phyloP scores from a whole-genome alignment of 768 basidiomycete species.

The Suillus paluster region DNA sequence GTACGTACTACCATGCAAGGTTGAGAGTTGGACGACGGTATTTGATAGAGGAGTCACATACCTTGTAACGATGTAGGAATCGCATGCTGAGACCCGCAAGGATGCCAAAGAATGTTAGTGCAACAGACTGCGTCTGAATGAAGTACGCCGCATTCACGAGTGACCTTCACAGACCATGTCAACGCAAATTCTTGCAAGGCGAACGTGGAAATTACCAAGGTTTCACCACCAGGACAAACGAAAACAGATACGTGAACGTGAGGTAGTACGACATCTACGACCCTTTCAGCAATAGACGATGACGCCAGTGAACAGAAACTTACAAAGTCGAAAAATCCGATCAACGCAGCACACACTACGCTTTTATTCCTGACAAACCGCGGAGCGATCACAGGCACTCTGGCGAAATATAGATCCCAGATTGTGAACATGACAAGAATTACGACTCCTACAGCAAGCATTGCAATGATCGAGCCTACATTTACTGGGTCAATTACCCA shows the following conservation, averaged over 20 bases:
- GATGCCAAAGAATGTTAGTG: slow-evolving; percentile 68
- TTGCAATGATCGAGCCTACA: slow-evolving; percentile 54
- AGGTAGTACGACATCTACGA: slow-evolving; percentile 64
- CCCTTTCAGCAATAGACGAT: background rate
- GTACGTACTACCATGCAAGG: slow-evolving; percentile 39
- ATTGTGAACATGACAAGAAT: slow-evolving; percentile 47
- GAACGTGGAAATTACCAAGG: slow-evolving; percentile 41
- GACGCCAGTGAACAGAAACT: slow-evolving; percentile 16
- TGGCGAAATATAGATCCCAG: slow-evolving; percentile 57
- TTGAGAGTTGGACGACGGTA: background rate
- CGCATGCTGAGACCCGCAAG: slow-evolving; percentile 60
- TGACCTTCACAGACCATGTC: slow-evolving; percentile 45
- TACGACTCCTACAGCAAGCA: slow-evolving; percentile 52
- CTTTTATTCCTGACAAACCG: slow-evolving; percentile 63
- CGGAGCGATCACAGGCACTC: slow-evolving; percentile 61
- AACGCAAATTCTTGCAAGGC: background rate
- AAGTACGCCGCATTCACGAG: slow-evolving; percentile 66
- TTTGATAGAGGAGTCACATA: slow-evolving; percentile 16
- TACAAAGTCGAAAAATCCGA: slow-evolving; percentile 70
- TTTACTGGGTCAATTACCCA: slow-evolving; percentile 5
- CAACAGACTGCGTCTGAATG: slow-evolving; percentile 59
- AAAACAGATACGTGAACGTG: slow-evolving; percentile 75
- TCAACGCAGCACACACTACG: slow-evolving; percentile 59
- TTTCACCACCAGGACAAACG: slow-evolving; percentile 60
- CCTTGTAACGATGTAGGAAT: slow-evolving; percentile 59